Percentiles rank a stretch among this genome's conserved stretches.
Conservation (phyloP, 2,329 filamentous ascomycete genomes). For the Fusarium palustre region DNA sequence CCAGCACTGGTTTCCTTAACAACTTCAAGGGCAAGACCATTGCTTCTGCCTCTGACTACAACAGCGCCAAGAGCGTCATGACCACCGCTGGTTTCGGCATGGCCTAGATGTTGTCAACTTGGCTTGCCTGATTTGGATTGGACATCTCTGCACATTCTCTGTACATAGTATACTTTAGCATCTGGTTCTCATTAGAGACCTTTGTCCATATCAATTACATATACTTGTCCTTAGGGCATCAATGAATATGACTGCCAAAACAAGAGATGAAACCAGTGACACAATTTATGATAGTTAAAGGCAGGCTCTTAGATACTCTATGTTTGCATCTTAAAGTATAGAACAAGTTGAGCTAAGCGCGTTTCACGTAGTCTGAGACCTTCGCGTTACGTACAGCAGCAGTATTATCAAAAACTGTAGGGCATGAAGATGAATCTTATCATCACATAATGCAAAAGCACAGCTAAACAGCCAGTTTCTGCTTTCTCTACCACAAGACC, state of each 20-base stretch:
- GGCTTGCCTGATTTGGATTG: not conserved
- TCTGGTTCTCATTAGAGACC: constrained; percentile 1
- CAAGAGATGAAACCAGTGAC: not conserved
- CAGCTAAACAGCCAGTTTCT: too few relatives aligned
- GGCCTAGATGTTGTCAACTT: constrained; percentile 45
- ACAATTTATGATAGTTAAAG: not conserved
- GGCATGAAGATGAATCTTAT: too few relatives aligned
- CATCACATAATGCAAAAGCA: too few relatives aligned
- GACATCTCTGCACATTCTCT: constrained; percentile 22
- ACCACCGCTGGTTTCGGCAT: constrained; percentile 61
- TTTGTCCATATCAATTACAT: constrained; percentile 30
- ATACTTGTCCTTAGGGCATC: not conserved
- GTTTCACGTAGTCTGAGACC: too few relatives aligned
- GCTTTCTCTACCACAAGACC: too few relatives aligned
- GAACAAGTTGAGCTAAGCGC: not conserved
- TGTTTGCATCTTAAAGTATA: not conserved
- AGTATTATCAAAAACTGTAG: too few relatives aligned
- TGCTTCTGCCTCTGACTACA: constrained; percentile 56
- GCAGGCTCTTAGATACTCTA: not conserved
- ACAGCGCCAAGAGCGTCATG: constrained; percentile 52
- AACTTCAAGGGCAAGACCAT: constrained; percentile 66
- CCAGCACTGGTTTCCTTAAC: constrained; percentile 61
- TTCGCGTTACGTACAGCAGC: too few relatives aligned
- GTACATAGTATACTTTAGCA: constrained; percentile 32
- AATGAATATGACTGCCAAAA: not conserved